These are phyloP conservation scores for Paecilomyces niveus DNA, from an alignment of 2,329 filamentous ascomycete species.

Conservation along the genomic window DNA sequence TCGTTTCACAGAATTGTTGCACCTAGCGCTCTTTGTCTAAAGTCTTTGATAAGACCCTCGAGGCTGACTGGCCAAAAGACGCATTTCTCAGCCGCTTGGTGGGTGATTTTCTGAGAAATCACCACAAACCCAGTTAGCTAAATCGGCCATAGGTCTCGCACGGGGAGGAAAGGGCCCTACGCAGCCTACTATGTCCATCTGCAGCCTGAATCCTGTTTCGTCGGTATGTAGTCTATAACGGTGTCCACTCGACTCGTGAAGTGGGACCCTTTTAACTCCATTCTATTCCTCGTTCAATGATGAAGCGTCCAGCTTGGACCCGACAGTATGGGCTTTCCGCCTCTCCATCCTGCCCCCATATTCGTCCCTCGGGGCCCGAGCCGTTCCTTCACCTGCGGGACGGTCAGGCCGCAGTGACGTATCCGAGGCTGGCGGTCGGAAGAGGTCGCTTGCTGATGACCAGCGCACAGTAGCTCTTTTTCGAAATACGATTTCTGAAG, in stretches of 20 bases:
- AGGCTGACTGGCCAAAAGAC: conserved; percentile 44
- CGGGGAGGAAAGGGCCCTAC: conserved; percentile 79
- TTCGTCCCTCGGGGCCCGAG: neutral
- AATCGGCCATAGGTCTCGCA: conserved; percentile 56
- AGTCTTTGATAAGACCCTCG: conserved; percentile 4
- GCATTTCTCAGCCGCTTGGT: conserved; percentile 78
- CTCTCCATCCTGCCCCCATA: neutral
- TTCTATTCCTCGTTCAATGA: neutral
- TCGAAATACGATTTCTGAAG: neutral
- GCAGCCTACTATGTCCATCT: conserved; percentile 84
- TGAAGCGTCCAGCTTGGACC: neutral
- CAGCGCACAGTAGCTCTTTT: neutral
- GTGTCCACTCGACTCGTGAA: neutral
- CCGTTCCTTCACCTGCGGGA: neutral
- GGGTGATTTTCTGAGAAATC: conserved; percentile 15
- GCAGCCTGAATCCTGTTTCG: conserved; percentile 62
- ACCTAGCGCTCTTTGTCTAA: conserved; percentile 9
- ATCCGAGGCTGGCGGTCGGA: neutral
- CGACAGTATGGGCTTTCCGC: neutral
- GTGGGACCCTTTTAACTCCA: neutral
- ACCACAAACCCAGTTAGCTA: conserved; percentile 9
- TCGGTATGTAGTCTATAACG: conserved; percentile 49
- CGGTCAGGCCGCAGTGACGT: neutral
- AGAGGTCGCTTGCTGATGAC: neutral
- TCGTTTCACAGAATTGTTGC: conserved; percentile 1